Conservation (phyloP, 441 rosid genomes). For the Dalechampia spathulata region DNA sequence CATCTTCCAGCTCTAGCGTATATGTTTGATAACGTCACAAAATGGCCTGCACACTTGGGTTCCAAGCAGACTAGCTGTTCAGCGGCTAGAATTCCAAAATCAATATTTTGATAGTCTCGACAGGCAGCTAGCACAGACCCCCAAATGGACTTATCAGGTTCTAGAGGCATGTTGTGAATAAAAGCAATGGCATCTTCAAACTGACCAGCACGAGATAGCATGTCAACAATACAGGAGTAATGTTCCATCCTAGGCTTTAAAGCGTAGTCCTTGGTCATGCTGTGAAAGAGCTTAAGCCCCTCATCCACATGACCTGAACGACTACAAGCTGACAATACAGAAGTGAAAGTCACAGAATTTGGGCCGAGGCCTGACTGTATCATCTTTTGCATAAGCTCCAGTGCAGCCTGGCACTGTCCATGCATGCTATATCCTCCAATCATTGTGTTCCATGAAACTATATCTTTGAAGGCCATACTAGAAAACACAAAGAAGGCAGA, state of each 20-base stretch:
- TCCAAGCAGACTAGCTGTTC: constrained; percentile 27
- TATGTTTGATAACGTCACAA: constrained; percentile 50
- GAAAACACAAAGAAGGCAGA: constrained; percentile 41
- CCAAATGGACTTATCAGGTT: constrained; percentile 32
- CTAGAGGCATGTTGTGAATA: constrained; percentile 25
- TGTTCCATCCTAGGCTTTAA: constrained; percentile 46
- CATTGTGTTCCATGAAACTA: constrained; percentile 61
- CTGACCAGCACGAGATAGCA: constrained; percentile 57
- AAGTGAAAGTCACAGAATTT: constrained; percentile 46
- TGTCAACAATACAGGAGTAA: constrained; percentile 58
- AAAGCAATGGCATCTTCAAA: constrained; percentile 45
- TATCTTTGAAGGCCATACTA: constrained; percentile 33
- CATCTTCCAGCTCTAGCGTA: constrained; percentile 48
- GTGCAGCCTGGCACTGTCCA: constrained; percentile 44
- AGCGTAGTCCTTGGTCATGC: constrained; percentile 36
- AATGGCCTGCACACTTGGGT: constrained; percentile 49
- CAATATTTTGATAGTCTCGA: constrained; percentile 49
- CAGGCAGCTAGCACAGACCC: constrained; percentile 45
- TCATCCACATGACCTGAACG: constrained; percentile 62
- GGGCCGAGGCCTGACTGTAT: constrained; percentile 38
- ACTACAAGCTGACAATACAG: constrained; percentile 58
- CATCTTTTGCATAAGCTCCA: constrained; percentile 48
- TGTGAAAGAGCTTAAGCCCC: constrained; percentile 41
- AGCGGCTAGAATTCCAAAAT: constrained; percentile 43
- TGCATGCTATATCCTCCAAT: constrained; percentile 61